These are phyloP conservation scores for Saprolegnia parasitica DNA, from an alignment of 352 stramenopile genomes.

Conservation along the genomic window DNA sequence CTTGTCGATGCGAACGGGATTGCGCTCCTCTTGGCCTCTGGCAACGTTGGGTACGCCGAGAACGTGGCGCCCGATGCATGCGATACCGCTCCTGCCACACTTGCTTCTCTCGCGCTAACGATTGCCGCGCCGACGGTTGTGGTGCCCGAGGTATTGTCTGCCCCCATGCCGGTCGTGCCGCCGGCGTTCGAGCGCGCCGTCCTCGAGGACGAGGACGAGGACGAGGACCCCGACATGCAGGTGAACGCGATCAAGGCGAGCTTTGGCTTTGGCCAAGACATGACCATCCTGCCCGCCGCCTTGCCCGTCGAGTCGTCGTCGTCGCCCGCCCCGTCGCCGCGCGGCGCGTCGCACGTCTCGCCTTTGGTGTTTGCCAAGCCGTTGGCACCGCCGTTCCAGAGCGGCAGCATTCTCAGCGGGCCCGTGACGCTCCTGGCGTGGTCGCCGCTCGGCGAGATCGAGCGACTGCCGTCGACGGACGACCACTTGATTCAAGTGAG, in stretches of 20 bases:
- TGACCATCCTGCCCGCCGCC: slow-evolving; percentile 32
- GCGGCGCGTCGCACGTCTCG: slow-evolving; percentile 9
- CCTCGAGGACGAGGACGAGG: slow-evolving; percentile 36
- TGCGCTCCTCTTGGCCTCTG: slow-evolving; percentile 14
- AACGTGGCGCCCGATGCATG: slow-evolving; percentile 9
- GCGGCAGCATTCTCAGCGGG: slow-evolving; percentile 45
- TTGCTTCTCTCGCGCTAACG: neutral
- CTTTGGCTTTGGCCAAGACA: slow-evolving; percentile 60
- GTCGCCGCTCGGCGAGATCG: slow-evolving; percentile 75
- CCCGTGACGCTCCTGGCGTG: slow-evolving; percentile 57
- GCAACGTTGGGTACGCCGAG: slow-evolving; percentile 8
- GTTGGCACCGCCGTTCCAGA: slow-evolving; percentile 53
- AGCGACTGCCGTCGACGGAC: slow-evolving; percentile 51
- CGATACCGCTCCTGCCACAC: neutral
- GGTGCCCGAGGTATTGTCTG: neutral
- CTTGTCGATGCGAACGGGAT: slow-evolving; percentile 22
- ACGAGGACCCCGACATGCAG: slow-evolving; percentile 62
- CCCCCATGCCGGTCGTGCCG: slow-evolving; percentile 37
- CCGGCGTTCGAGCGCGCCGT: slow-evolving; percentile 49
- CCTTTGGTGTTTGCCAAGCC: neutral
- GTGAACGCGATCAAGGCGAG: slow-evolving; percentile 80
- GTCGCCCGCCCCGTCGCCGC: slow-evolving; percentile 26
- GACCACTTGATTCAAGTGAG: slow-evolving; percentile 70
- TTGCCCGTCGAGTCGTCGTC: slow-evolving; percentile 1
- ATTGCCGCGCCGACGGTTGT: neutral